Conservation (phyloP, 352 stramenopile genomes). For the Elongisporangium undulatum region DNA sequence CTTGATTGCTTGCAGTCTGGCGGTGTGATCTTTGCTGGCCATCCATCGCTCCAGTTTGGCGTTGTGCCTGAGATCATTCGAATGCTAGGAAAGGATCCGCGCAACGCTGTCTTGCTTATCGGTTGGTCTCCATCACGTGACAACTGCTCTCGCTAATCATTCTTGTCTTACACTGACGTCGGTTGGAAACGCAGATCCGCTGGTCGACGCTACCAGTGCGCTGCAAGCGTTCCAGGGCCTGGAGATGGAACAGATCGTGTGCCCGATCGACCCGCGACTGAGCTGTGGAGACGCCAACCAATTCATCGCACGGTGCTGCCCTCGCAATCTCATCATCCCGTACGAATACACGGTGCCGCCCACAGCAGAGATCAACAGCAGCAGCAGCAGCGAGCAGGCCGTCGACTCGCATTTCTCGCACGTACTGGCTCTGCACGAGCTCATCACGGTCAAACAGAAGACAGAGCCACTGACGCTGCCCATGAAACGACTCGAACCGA, state of each 20-base stretch:
- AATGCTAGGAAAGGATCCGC: constrained; percentile 48
- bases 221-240: constrained; percentile 55
- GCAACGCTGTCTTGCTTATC: constrained; percentile 71
- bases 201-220: constrained; percentile 39
- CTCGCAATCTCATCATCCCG: constrained; percentile 63
- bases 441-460: constrained; percentile 65
- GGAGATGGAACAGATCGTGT: constrained; percentile 73
- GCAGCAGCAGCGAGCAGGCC: constrained; percentile 13
- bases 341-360: constrained; percentile 46
- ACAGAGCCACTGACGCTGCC: constrained; percentile 62
- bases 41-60: constrained; percentile 65
- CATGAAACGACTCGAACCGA: constrained; percentile 67
- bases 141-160: not conserved
- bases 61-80: constrained; percentile 43
- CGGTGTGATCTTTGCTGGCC: constrained; percentile 71
- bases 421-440: constrained; percentile 70
- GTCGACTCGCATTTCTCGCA: constrained; percentile 61
- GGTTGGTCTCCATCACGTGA: constrained; percentile 14
- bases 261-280: constrained; percentile 71
- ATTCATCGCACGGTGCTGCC: constrained; percentile 74
- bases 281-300: constrained; percentile 85
- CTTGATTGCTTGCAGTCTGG: constrained; percentile 29
- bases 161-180: not conserved
- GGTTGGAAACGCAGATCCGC: constrained; percentile 33
- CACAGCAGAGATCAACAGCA: constrained; percentile 6